phyloP scores from a whole-genome alignment of 2,329 filamentous ascomycete species.

The Colletotrichum sp. region DNA sequence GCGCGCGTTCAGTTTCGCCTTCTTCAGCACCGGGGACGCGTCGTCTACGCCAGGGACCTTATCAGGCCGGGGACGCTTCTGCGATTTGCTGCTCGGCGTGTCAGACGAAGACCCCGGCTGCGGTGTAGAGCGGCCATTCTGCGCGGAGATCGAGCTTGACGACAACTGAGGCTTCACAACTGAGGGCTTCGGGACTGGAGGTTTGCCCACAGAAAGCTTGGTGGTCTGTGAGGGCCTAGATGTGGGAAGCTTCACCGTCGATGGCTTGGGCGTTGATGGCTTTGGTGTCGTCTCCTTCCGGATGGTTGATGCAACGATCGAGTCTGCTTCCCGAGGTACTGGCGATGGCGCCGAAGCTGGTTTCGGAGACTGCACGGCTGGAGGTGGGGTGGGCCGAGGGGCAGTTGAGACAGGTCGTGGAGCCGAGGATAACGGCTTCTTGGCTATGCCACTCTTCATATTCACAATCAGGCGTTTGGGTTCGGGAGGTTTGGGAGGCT shows the following conservation, averaged over 20 bases:
- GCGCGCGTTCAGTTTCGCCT: slow-evolving; percentile 38
- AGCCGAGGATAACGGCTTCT: slow-evolving; percentile 27
- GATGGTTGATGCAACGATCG: slow-evolving; percentile 15
- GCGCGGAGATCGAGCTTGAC: neutral
- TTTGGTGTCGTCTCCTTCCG: neutral
- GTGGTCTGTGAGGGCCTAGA: neutral
- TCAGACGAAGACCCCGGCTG: slow-evolving; percentile 6
- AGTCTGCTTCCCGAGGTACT: slow-evolving; percentile 12
- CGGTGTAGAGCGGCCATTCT: slow-evolving; percentile 8
- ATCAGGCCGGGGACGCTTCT: slow-evolving; percentile 42
- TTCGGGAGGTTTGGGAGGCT: slow-evolving; percentile 24
- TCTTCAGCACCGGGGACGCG: slow-evolving; percentile 39
- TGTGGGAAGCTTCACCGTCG: neutral
- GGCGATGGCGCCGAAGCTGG: slow-evolving; percentile 12
- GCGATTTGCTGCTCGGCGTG: slow-evolving; percentile 23
- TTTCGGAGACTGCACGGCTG: neutral
- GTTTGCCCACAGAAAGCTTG: neutral
- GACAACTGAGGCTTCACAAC: neutral
- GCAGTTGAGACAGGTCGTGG: slow-evolving; percentile 1
- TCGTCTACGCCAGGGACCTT: slow-evolving; percentile 39
- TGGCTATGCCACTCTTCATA: slow-evolving; percentile 40
- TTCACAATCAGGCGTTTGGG: slow-evolving; percentile 30
- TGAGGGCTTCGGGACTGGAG: neutral
- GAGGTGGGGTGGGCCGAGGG: neutral
- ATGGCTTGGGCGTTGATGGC: neutral